Conservation (phyloP, 225 moss, liverwort and hornwort genomes). For the Lunularia cruciata region DNA sequence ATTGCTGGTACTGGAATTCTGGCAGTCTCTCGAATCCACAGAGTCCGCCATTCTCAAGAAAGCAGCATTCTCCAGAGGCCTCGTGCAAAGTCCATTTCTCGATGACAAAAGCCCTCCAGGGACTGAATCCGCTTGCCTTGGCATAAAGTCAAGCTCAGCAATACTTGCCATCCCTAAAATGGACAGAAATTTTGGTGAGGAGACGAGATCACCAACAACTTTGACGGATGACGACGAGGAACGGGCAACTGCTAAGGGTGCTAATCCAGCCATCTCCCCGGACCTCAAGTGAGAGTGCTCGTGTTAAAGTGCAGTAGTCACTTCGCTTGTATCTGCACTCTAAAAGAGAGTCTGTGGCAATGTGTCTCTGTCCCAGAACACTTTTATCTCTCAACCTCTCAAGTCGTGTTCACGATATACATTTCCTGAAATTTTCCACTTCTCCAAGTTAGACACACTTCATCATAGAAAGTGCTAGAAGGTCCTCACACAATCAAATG, state of each 20-base stretch:
- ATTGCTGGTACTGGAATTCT: constrained; percentile 27
- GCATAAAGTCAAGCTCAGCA: constrained; percentile 44
- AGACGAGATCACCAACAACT: constrained; percentile 37
- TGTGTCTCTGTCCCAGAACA: constrained; percentile 4
- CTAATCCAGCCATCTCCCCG: constrained; percentile 33
- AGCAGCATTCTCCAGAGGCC: constrained; percentile 29
- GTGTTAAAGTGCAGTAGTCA: constrained; percentile 7
- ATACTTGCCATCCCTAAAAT: constrained; percentile 55
- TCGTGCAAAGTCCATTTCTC: constrained; percentile 16
- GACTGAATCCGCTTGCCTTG: constrained; percentile 36
- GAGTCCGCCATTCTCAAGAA: constrained; percentile 38
- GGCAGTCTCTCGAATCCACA: constrained; percentile 39
- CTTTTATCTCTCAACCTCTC: constrained; percentile 32
- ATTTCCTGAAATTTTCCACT: constrained; percentile 36
- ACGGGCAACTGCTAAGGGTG: constrained; percentile 33
- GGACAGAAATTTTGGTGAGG: constrained; percentile 52
- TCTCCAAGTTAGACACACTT: constrained; percentile 12
- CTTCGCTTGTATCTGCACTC: constrained; percentile 25
- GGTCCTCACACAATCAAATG: background rate
- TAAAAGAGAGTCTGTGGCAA: constrained; percentile 1
- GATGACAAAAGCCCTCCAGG: constrained; percentile 28
- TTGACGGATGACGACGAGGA: constrained; percentile 27
- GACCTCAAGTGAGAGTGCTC: constrained; percentile 19
- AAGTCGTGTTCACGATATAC: constrained; percentile 15
- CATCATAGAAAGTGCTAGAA: background rate